Conservation (phyloP, 257 asterid genomes). For the Nicotiana tomentosiformis region DNA sequence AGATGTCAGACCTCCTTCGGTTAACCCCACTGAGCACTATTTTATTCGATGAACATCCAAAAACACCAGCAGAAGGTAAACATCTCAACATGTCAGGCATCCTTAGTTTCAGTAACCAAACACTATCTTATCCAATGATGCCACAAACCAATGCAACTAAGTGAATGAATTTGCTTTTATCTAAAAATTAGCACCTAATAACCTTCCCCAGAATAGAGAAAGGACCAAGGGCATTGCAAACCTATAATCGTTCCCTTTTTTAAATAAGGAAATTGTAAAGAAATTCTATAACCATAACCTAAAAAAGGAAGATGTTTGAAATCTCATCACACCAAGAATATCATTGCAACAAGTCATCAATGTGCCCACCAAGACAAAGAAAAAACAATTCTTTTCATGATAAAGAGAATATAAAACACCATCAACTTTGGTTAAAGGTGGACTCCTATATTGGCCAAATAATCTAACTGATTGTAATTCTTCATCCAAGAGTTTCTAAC, state of each 20-base stretch:
- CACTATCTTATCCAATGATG: slow-evolving; percentile 1
- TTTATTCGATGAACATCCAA: neutral
- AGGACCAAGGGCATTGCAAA: neutral
- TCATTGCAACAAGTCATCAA: neutral
- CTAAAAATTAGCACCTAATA: neutral
- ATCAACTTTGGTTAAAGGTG: neutral
- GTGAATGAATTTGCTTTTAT: neutral
- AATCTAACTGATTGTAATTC: neutral
- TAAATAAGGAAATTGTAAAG: neutral
- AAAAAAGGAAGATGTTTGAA: neutral
- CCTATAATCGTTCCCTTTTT: neutral
- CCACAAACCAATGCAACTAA: neutral
- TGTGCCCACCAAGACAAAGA: neutral
- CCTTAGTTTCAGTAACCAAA: neutral
- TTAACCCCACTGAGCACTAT: neutral
- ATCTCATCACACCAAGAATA: neutral
- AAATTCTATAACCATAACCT: neutral
- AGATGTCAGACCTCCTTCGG: neutral
- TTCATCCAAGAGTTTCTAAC: neutral
- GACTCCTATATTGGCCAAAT: neutral
- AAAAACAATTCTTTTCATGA: neutral
- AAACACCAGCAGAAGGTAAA: neutral
- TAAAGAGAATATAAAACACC: neutral
- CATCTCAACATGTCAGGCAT: neutral
- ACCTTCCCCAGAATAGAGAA: neutral